Base-by-base conservation (phyloP, 306 rosid species). In the Vigna hirtella region DNA sequence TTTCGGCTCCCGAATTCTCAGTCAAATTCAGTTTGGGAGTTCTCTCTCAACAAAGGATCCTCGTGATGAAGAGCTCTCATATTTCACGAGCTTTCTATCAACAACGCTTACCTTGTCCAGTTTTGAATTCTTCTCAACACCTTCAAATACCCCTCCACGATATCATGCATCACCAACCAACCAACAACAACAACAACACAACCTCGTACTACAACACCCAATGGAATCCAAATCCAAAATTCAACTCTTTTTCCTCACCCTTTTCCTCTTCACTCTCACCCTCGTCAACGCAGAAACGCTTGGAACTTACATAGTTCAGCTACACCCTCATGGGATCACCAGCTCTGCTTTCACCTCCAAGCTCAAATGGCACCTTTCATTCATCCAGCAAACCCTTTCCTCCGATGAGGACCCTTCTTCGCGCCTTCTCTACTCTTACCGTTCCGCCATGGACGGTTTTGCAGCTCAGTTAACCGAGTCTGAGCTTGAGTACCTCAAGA, bases 61-160 rank as follows among this genome's bases (percentile, higher is more conserved):
- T 85, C 96, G 97, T 94, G 98, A 94, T 84, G 89, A 70, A 87
- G 97, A 94, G 98, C 98, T 90, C 98, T 86, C 86, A 51, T 36
- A 73, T 83, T 86, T 91, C 97, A 93, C 98, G 95, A 88, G 98
- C 88, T 86, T 90, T 90, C 32, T 88, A 89, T 79, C 81, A 72
- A 68, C 8, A 79, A 56, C 66, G 83, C 77, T 40, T 80, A 78
- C 74, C 75, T 55, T 48, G 47, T 62, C 81, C 86, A 58, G 17
- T 63, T 88, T 83, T 82, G 79, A 86, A 77, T 77, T 77, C 74
- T 80, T 55, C 52, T 57, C 81, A 28, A 13, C 84, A 77, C 90
- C 97, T 91, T 93, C 94, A 94, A 91, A 94, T 91, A 94, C 90
- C 93, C 91, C 67, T 42, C 43, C 79, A 32, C 83, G 28, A 70